Evolutionary conservation across 2,329 filamentous ascomycete species (phyloP), one percentile per base, ranked within the genome.

Genomic region (Alternaria triticimaculans): DNA sequence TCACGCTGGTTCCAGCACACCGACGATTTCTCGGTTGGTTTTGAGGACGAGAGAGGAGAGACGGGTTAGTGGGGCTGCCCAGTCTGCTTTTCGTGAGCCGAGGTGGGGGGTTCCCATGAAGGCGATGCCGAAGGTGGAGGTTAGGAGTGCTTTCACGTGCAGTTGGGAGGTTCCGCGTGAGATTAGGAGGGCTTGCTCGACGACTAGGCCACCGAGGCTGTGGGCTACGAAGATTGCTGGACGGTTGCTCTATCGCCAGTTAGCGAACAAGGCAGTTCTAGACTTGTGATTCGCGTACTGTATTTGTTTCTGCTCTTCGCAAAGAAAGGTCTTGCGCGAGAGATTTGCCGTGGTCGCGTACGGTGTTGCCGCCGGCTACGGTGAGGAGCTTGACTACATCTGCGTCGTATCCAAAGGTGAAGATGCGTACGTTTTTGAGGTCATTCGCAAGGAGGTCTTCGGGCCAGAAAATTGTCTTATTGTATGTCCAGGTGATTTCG

Each of bases 381-480:
- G 0, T 41, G 3, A 41, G 37, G 2, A 41, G 37, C 1, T 18
- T 18, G 37, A 41, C n/a, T 0, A 41, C n/a, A 18, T 41, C 37
- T 11, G 37, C 37, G n/a, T 41, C 37, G 1, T 41, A 41, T 0
- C 37, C 37, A 3, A 41, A 41, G 0, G 37, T 41, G n/a, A 41
- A 41, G 37, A 41, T 41, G 15, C 37, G 37, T n/a, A 41, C 37
- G 37, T 41, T 1, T 6, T 41, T 0, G 4, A 41, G 37, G 8
- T 41, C 37, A 5, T 18, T 18, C 4, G 37, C 37, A 0, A 41
- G 37, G 0, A 41, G 37, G 2, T 41, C 37, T 41, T 41, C 18
- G 0, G 37, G 37, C 37, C 37, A 41, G 1, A 41, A 41, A 1
- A 41, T 11, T 0, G 15, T 0, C 0, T 41, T 41, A 0, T 18